Evolutionary conservation across 768 basidiomycete genomes (phyloP), one percentile per base, ranked within the genome.

Genomic region (Myochromella boudieri): DNA sequence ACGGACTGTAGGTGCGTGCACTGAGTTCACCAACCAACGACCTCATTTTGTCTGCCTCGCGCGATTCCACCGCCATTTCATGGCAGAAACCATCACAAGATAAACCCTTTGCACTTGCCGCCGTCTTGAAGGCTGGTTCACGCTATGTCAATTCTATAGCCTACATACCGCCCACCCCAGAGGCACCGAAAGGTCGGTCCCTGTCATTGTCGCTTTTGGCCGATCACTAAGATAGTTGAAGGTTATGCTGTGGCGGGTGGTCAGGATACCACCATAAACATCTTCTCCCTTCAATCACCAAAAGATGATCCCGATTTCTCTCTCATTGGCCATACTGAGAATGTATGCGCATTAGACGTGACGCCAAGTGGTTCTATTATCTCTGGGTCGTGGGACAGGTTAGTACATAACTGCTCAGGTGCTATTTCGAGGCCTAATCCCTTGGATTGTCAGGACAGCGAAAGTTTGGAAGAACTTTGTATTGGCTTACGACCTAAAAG

Each of bases 311-410:
- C 95, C 17, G 75, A 81, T 58, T 89, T 85, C 69, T 81, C 84
- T 17, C 77, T 97, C 21, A 62, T 97, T 27, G 97, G 95, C 18
- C 97, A 99, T 65, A 80, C 82, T 10, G 84, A 86, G 37, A 98
- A 98, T 61, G 80, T 98, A 27, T 98, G 95, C 65, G 78, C 90
- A 17, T 71, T 99, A 46, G 77, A 91, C 59, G 79, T 83, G 3
- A 80, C 81, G 8, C 66, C 78, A 7, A 75, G 76, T 38, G 91
- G 91, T 12, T 74, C 80, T 40, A 85, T 98, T 50, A 82, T 97
- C 47, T 95, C 91, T 6, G 97, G 97, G 15, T 95, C 92, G 33
- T 99, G 97, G 97, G 97, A 98, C 70, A 88, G 79, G 95, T 95
- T 58, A 66, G 81, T 68, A 9, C 37, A 41, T 28, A 44, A n/a